Conservation (phyloP, 768 basidiomycete genomes). For the Fistulinella prunicolor region DNA sequence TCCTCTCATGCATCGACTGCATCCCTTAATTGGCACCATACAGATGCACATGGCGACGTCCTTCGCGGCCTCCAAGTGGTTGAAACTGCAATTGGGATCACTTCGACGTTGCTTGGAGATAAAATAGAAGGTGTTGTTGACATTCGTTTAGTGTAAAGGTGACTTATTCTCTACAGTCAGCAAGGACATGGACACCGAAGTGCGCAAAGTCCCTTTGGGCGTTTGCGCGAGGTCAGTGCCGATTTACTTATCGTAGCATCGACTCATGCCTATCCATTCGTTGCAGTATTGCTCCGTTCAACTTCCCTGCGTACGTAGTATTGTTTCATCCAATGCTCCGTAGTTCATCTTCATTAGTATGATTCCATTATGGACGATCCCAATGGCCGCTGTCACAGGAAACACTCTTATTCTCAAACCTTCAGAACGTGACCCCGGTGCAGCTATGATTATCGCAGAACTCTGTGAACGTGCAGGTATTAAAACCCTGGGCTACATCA, state of each 20-base stretch:
- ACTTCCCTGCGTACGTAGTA: constrained; percentile 74
- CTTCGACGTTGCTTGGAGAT: constrained; percentile 83
- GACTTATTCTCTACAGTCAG: constrained; percentile 53
- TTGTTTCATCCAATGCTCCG: background rate
- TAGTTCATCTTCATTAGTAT: constrained; percentile 47
- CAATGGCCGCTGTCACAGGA: constrained; percentile 83
- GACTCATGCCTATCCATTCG: background rate
- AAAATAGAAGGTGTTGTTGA: constrained; percentile 75
- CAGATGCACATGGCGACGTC: constrained; percentile 94
- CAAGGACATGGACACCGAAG: constrained; percentile 95
- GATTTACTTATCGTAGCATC: background rate
- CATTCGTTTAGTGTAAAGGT: background rate
- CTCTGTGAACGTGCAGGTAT: constrained; percentile 81
- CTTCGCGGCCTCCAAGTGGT: constrained; percentile 90
- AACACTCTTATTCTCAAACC: constrained; percentile 96
- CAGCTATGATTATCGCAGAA: constrained; percentile 97
- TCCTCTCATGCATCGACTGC: background rate
- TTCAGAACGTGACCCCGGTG: constrained; percentile 94
- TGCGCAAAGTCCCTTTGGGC: constrained; percentile 79
- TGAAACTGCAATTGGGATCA: constrained; percentile 76
- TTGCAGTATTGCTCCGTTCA: constrained; percentile 77
- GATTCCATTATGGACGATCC: constrained; percentile 97
- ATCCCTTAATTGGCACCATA: background rate
- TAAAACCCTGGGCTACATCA: background rate
- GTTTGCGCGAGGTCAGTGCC: constrained; percentile 65